Conservation (phyloP, 169 alveolate species). For the Plasmodium malariae region DNA sequence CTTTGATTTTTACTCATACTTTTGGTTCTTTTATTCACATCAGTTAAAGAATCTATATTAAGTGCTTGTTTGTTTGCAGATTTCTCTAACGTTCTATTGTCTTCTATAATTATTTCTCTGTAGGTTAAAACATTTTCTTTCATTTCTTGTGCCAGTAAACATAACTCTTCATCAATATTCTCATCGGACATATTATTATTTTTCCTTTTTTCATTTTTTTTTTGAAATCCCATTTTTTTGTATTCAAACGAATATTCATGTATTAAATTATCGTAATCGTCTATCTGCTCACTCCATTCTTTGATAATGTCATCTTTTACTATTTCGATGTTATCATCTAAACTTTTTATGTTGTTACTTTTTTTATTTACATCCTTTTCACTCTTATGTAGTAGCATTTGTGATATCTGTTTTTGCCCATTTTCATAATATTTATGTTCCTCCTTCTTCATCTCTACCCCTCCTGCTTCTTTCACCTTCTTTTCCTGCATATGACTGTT, state of each 20-base stretch:
- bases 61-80: slow-evolving; percentile 25
- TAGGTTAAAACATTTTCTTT: slow-evolving; percentile 71
- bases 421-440: too few species aligned
- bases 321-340: not conserved
- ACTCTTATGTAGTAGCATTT: too few species aligned
- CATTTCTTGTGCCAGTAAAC: slow-evolving; percentile 75
- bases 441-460: too few species aligned
- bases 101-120: slow-evolving; percentile 37
- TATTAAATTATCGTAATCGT: slow-evolving; percentile 49
- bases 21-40: slow-evolving; percentile 56
- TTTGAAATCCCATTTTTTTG: slow-evolving; percentile 26
- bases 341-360: not conserved
- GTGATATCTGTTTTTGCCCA: too few species aligned
- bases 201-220: slow-evolving; percentile 40
- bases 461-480: too few species aligned
- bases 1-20: slow-evolving; percentile 20
- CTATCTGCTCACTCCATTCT: slow-evolving; percentile 74
- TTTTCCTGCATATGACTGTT: too few species aligned
- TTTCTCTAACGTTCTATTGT: slow-evolving; percentile 29
- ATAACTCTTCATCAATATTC: slow-evolving; percentile 69
- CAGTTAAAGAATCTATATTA: slow-evolving; percentile 20
- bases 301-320: slow-evolving; percentile 34
- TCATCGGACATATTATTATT: slow-evolving; percentile 16
- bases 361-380: too few species aligned
- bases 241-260: slow-evolving; percentile 49